A percentile compares a stretch with the other conserved stretches of the same genome.
Conservation (phyloP, 2,329 filamentous ascomycete genomes). For the Aspergillus sp. region DNA sequence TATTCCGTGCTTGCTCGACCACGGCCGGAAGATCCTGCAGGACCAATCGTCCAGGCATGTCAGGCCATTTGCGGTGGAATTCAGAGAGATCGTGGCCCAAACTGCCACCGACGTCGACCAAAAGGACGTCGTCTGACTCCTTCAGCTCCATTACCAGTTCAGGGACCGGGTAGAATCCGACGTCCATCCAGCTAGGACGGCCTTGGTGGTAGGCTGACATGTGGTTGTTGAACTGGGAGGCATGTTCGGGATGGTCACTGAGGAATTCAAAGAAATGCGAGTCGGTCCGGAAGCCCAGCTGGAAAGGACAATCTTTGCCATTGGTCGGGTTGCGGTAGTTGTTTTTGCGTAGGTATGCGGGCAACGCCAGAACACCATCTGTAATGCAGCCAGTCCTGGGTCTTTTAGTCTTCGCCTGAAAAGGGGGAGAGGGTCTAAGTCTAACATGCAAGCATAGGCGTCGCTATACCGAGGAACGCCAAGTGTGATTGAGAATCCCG, state of each 20-base stretch:
- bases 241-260: constrained; percentile 10
- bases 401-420: neutral
- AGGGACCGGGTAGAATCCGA: constrained; percentile 21
- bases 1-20: constrained; percentile 16
- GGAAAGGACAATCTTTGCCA: constrained; percentile 15
- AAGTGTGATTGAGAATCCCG: constrained; percentile 25
- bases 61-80: constrained; percentile 30
- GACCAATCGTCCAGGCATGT: constrained; percentile 37
- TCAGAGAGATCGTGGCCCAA: constrained; percentile 35
- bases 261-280: constrained; percentile 20
- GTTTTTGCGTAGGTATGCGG: constrained; percentile 16
- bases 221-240: constrained; percentile 15
- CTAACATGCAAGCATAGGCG: constrained; percentile 23
- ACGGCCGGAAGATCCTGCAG: constrained; percentile 44
- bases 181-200: constrained; percentile 18
- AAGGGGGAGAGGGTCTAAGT: too few species aligned
- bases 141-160: constrained; percentile 6
- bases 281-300: constrained; percentile 17
- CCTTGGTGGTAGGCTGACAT: constrained; percentile 15
- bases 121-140: constrained; percentile 12
- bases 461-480: constrained; percentile 15
- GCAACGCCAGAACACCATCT: constrained; percentile 11
- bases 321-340: constrained; percentile 18
- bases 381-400: constrained; percentile 15
- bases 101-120: constrained; percentile 41